Evolutionary conservation across 345 rosid genomes (phyloP).

Genomic region (Geranium rotundifolium): DNA sequence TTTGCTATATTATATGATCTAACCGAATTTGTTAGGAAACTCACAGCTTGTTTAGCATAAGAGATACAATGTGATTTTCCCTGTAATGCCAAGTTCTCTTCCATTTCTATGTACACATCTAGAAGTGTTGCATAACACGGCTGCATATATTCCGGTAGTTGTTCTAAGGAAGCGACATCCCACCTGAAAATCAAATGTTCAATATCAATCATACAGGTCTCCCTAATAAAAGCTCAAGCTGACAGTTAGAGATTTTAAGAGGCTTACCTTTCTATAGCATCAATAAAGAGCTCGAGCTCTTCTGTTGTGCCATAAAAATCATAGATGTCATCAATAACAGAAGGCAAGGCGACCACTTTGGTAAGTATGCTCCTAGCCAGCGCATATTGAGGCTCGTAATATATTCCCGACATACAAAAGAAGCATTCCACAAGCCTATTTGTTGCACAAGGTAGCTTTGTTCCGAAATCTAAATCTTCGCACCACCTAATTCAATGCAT

Average conservation of each 20-base stretch:
- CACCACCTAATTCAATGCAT: constrained; percentile 2
- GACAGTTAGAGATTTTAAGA: not conserved
- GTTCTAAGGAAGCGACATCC: constrained; percentile 7
- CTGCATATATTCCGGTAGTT: constrained; percentile 24
- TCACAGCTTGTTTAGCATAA: constrained; percentile 7
- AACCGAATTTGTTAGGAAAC: too few species aligned
- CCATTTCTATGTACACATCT: constrained; percentile 20
- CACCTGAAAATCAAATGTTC: constrained; percentile 15
- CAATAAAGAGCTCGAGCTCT: constrained; percentile 17
- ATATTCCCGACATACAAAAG: constrained; percentile 11
- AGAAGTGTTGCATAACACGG: constrained; percentile 16
- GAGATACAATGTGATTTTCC: constrained; percentile 10
- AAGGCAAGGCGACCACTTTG: constrained; percentile 11
- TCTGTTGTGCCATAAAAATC: constrained; percentile 24
- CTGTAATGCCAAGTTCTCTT: constrained; percentile 6
- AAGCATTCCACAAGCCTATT: constrained; percentile 3
- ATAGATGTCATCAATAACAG: constrained; percentile 14
- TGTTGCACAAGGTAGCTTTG: not conserved
- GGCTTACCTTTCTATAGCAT: constrained; percentile 18
- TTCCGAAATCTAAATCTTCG: constrained; percentile 1
- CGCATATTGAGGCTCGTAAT: constrained; percentile 11
- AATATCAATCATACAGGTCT: too few species aligned
- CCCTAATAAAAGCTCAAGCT: too few species aligned
- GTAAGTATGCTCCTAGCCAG: constrained; percentile 10
- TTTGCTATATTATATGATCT: too few species aligned